phyloP scores from a whole-genome alignment of 345 rosid genomes.

The Populus alba region DNA sequence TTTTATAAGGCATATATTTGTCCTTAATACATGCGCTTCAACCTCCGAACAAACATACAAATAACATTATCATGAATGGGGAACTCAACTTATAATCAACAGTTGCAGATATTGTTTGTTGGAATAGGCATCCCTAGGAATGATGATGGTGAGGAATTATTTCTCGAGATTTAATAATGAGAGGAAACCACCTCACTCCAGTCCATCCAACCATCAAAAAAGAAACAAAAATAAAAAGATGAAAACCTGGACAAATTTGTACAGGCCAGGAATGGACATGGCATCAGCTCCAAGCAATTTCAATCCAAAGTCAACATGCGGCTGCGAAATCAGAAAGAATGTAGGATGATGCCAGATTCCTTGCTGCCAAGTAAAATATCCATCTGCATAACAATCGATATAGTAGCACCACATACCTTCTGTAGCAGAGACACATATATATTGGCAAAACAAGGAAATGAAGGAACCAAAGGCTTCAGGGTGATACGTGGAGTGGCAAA shows the following conservation, averaged over 20 bases:
- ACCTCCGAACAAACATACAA: not conserved
- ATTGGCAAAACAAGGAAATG: conserved; percentile 91
- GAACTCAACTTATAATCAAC: not conserved
- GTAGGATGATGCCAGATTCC: not conserved
- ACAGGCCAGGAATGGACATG: conserved; percentile 95
- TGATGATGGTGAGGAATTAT: not conserved
- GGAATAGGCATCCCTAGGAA: not conserved
- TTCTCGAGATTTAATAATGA: not conserved
- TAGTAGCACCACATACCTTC: conserved; percentile 48
- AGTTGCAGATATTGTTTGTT: not conserved
- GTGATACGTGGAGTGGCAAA: conserved; percentile 86
- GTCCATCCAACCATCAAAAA: not conserved
- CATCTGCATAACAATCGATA: not conserved
- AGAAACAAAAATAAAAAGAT: not conserved
- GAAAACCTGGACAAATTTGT: conserved; percentile 86
- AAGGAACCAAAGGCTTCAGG: conserved; percentile 86
- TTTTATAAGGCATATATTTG: not conserved
- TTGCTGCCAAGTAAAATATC: not conserved
- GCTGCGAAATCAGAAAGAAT: conserved; percentile 50
- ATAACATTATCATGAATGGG: not conserved
- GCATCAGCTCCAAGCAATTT: conserved; percentile 91
- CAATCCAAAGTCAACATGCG: conserved; percentile 92
- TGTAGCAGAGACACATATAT: conserved; percentile 87
- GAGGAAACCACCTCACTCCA: not conserved
- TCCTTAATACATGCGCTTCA: not conserved